Evolutionary conservation across 768 basidiomycete genomes (phyloP), one percentile per base, ranked within the genome.

Genomic region (Kwoniella botswanensis): DNA sequence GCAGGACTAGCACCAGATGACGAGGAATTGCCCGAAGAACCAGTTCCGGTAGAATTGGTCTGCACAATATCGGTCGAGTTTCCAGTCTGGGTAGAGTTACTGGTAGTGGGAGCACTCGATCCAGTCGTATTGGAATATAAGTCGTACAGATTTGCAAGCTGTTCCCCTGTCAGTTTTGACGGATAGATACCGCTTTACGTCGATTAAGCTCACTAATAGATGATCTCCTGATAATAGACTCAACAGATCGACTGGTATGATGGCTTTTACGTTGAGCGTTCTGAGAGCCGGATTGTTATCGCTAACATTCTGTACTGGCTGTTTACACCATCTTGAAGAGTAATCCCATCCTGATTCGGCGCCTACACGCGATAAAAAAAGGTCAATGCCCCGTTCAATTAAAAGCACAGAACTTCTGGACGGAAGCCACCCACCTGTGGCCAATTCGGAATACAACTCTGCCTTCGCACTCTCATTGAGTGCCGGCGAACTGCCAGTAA

Each of bases 401-500:
- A 50, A 13, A 50, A 2, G 12, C 46, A 50, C 46, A 15, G 46
- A 18, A 15, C 46, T 15, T 15, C 18, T 15, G 12, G 15, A 15
- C 46, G 46, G 22, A n/a, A 13, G 24, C 54, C 35, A 35, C 35
- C 21, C 21, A 11, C 70, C 71, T 65, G 87, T 88, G 0, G 95
- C 95, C 22, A 98, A 88, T 79, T 97, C 92, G 6, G 91, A 88
- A 76, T 94, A 97, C n/a, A 98, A 79, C 0, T 86, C 87, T 0
- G 87, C 87, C 53, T 87, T 86, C 78, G 90, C 84, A 1, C 86
- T 84, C 29, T 88, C 89, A 65, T 88, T 91, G 65, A 93, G 84
- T 9, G 88, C 83, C 1, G 88, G 83, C 1, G 77, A 69, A 21
- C 79, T 78, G 65, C 89, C 90, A 68, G 93, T 88, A n/a, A 88